Evolutionary conservation across 2,329 filamentous ascomycete species (phyloP).

Genomic region (Pleoardoris graminearum): DNA sequence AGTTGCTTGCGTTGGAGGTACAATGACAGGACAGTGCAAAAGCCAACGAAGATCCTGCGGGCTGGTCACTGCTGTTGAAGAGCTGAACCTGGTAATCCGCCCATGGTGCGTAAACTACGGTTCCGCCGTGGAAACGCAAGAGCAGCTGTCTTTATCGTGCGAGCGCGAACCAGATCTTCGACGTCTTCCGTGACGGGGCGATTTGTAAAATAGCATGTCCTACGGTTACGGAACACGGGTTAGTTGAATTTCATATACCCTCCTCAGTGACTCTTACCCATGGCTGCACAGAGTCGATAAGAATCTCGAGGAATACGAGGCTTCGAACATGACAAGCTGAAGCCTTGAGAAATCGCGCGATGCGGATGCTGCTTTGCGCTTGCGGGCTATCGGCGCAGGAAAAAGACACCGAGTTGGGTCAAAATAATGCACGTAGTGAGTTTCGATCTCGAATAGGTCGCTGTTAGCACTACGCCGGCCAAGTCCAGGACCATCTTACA

Average conservation of each 20-base stretch:
- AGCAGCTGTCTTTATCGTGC: neutral
- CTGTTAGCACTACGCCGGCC: neutral
- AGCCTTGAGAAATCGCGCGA: conserved; percentile 22
- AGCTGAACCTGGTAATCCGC: conserved; percentile 1
- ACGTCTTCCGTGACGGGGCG: neutral
- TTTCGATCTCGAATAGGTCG: neutral
- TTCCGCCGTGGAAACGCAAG: neutral
- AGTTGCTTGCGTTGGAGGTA: neutral
- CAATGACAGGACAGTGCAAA: neutral
- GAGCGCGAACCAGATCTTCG: neutral
- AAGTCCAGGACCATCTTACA: conserved; percentile 1
- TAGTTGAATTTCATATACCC: neutral
- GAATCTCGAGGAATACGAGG: conserved; percentile 14
- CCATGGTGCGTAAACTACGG: neutral
- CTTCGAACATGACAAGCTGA: conserved; percentile 11
- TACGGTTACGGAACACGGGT: neutral
- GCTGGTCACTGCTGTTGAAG: neutral
- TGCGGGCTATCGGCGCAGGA: conserved; percentile 15
- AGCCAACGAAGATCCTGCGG: neutral
- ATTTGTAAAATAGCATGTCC: neutral
- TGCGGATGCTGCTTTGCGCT: conserved; percentile 8
- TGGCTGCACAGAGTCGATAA: conserved; percentile 15
- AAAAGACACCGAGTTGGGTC: conserved; percentile 19
- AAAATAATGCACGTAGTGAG: conserved; percentile 18
- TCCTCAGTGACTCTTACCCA: conserved; percentile 4